These are phyloP conservation scores for Talaromyces marneffei DNA, from an alignment of 2,329 filamentous ascomycete genomes.

Conservation along the genomic window DNA sequence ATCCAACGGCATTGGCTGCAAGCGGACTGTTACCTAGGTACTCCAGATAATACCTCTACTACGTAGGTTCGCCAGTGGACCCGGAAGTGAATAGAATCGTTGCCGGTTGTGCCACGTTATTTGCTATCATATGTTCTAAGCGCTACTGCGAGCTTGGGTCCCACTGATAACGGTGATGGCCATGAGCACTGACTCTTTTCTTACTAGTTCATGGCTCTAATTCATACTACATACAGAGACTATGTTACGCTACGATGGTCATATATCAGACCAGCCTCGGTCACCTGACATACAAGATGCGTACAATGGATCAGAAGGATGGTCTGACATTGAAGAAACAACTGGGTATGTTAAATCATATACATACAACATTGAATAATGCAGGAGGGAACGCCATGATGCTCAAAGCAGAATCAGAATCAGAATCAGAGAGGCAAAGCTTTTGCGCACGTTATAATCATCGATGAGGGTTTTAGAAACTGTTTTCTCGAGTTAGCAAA, in stretches of 20 bases:
- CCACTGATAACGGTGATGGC: too few relatives aligned
- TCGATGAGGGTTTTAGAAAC: neutral
- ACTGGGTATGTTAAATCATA: neutral
- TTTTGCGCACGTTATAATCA: neutral
- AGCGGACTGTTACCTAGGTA: too few relatives aligned
- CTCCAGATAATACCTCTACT: neutral
- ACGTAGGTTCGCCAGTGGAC: too few relatives aligned
- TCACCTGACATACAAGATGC: neutral
- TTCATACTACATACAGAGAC: too few relatives aligned
- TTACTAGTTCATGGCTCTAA: neutral
- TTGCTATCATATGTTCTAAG: too few relatives aligned
- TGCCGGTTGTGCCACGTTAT: too few relatives aligned
- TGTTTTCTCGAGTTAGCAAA: neutral
- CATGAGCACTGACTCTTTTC: neutral
- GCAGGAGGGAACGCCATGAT: neutral
- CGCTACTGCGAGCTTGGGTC: too few relatives aligned
- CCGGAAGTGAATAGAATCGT: too few relatives aligned
- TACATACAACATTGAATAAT: neutral
- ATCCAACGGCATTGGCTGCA: too few relatives aligned
- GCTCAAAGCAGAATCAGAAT: neutral
- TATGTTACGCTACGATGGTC: neutral
- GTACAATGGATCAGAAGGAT: neutral
- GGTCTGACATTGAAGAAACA: neutral
- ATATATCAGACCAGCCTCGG: neutral
- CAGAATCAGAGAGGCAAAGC: neutral